A percentile compares a stretch with the other conserved stretches of the same genome.
Conservation (phyloP, 305 asterid species). For the Withania somnifera region DNA sequence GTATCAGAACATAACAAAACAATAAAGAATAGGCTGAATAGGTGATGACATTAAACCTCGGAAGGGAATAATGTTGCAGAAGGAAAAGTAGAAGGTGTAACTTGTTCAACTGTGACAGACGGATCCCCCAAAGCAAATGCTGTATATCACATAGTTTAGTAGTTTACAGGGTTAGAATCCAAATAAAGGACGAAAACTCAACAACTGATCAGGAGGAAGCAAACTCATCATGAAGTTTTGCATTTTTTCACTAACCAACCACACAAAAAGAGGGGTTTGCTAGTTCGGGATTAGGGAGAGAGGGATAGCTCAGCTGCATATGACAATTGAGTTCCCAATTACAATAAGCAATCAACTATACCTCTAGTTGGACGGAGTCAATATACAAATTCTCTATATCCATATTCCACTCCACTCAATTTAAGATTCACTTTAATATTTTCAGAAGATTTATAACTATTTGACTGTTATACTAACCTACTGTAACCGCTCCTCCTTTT, state of each 20-base stretch:
- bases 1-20: background rate
- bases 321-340: background rate
- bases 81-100: conserved; percentile 58
- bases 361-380: background rate
- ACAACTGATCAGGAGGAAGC: background rate
- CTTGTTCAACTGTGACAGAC: conserved; percentile 81
- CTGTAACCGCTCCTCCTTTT: background rate
- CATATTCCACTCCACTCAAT: background rate
- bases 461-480: background rate
- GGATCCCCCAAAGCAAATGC: conserved; percentile 92
- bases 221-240: background rate
- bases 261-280: background rate
- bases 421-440: background rate
- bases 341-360: background rate
- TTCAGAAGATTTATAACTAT: background rate
- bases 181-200: background rate
- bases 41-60: conserved; percentile 42
- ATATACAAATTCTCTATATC: background rate
- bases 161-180: background rate
- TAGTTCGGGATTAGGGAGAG: background rate
- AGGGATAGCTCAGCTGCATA: background rate
- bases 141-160: conserved; percentile 18
- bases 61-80: conserved; percentile 68
- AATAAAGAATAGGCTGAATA: conserved; percentile 2
- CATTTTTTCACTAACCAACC: background rate